These are phyloP conservation scores for Flagelloscypha sp. DNA, from an alignment of 768 basidiomycete genomes.

Conservation along the genomic window DNA sequence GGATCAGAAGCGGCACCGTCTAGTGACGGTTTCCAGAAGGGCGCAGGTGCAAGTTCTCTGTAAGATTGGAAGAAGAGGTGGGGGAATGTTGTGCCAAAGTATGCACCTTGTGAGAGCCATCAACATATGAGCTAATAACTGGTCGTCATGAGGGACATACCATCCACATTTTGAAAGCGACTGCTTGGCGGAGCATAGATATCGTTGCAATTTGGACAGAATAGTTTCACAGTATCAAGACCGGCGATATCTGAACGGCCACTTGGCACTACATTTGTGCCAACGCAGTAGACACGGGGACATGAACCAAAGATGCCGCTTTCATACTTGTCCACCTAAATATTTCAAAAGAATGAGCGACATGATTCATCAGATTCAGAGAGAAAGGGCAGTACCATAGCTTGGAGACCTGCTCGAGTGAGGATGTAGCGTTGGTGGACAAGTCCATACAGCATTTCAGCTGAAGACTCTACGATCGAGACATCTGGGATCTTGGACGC, in stretches of 20 bases:
- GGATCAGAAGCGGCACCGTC: constrained; percentile 44
- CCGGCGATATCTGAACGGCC: constrained; percentile 95
- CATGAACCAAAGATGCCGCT: constrained; percentile 84
- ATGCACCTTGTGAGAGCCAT: constrained; percentile 66
- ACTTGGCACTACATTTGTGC: constrained; percentile 86
- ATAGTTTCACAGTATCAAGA: constrained; percentile 94
- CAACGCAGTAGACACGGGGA: constrained; percentile 90
- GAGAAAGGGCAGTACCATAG: constrained; percentile 62
- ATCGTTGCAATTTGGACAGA: constrained; percentile 97
- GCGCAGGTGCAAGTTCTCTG: constrained; percentile 88
- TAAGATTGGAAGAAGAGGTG: constrained; percentile 98
- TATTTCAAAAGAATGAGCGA: constrained; percentile 8
- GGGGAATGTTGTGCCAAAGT: constrained; percentile 98
- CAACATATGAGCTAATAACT: not conserved
- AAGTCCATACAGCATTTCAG: constrained; percentile 94
- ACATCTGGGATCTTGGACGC: constrained; percentile 95
- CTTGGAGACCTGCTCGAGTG: constrained; percentile 86
- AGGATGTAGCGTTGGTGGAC: constrained; percentile 97
- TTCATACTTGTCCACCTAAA: constrained; percentile 94
- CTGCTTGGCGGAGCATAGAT: constrained; percentile 94
- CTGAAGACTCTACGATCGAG: constrained; percentile 95
- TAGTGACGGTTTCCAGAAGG: constrained; percentile 75
- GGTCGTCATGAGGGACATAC: constrained; percentile 35
- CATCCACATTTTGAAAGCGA: constrained; percentile 93
- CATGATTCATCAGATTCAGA: constrained; percentile 5